Conservation (phyloP, 2,329 filamentous ascomycete genomes). For the Cladosporium sphaerospermum region DNA sequence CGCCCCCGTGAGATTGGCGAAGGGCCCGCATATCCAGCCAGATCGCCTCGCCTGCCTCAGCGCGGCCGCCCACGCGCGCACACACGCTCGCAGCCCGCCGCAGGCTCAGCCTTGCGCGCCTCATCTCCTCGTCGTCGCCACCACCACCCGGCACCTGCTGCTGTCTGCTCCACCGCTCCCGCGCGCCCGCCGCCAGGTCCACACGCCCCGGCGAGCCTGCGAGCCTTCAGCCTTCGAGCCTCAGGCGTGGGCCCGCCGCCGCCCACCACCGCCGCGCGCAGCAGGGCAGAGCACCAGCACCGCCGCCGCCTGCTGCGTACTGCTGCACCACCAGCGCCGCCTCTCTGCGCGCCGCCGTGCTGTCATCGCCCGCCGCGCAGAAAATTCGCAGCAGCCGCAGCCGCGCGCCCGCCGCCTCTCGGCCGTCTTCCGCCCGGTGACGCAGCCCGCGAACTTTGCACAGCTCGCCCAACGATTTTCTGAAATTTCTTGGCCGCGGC, state of each 20-base stretch:
- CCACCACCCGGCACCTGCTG: slow-evolving; percentile 11
- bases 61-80: not conserved
- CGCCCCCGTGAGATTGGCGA: slow-evolving; percentile 10
- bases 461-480: not conserved
- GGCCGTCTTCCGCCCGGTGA: not conserved
- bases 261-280: not conserved
- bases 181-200: slow-evolving; percentile 9
- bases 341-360: not conserved
- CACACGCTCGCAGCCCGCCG: not conserved
- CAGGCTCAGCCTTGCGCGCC: slow-evolving; percentile 8
- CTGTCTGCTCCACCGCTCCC: slow-evolving; percentile 9
- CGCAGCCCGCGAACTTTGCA: not conserved
- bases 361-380: not conserved
- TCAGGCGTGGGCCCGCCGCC: slow-evolving; percentile 4
- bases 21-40: slow-evolving; percentile 6
- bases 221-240: not conserved
- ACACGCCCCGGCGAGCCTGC: slow-evolving; percentile 1
- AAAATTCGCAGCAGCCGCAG: not conserved
- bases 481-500: not conserved
- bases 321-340: not conserved
- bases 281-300: not conserved
- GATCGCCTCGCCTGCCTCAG: slow-evolving; percentile 4
- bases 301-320: not conserved
- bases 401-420: not conserved
- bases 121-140: not conserved